Conservation (phyloP, 202 grass and related monocot species). For the Digitaria exilis region DNA sequence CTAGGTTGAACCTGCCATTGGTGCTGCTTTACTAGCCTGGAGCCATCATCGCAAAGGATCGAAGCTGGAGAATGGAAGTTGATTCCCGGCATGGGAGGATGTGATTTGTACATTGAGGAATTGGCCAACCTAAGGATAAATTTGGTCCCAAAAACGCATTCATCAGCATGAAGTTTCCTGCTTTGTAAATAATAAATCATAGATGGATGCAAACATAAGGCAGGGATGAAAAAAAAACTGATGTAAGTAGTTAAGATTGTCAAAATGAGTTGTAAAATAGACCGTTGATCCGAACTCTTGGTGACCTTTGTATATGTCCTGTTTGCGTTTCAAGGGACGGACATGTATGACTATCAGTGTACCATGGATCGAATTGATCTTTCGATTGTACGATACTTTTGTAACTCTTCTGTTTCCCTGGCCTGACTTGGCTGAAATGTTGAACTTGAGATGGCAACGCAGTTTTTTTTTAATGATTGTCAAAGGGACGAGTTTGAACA, state of each 20-base stretch:
- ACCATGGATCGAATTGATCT: constrained; percentile 24
- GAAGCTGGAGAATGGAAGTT: constrained; percentile 58
- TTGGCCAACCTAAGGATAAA: background rate
- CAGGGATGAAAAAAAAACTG: background rate
- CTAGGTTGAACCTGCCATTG: constrained; percentile 91
- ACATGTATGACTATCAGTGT: background rate
- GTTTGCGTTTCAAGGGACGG: background rate
- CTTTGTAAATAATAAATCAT: constrained; percentile 28
- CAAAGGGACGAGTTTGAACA: background rate
- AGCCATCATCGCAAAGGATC: constrained; percentile 46
- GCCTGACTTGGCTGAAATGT: background rate
- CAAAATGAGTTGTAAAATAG: constrained; percentile 26
- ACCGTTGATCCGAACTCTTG: constrained; percentile 10
- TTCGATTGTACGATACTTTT: background rate
- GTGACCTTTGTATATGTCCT: constrained; percentile 4
- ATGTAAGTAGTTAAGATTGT: constrained; percentile 36
- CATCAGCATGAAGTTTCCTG: constrained; percentile 6
- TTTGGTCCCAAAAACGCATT: constrained; percentile 8
- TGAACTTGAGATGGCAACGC: background rate
- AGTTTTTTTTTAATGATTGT: constrained; percentile 6
- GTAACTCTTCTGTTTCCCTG: background rate
- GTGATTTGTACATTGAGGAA: constrained; percentile 27
- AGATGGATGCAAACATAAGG: background rate
- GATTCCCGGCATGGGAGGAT: constrained; percentile 31
- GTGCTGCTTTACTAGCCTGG: constrained; percentile 84